Evolutionary conservation across 768 basidiomycete genomes (phyloP), one percentile per base, ranked within the genome.

Genomic region (Suillus subalutaceus): DNA sequence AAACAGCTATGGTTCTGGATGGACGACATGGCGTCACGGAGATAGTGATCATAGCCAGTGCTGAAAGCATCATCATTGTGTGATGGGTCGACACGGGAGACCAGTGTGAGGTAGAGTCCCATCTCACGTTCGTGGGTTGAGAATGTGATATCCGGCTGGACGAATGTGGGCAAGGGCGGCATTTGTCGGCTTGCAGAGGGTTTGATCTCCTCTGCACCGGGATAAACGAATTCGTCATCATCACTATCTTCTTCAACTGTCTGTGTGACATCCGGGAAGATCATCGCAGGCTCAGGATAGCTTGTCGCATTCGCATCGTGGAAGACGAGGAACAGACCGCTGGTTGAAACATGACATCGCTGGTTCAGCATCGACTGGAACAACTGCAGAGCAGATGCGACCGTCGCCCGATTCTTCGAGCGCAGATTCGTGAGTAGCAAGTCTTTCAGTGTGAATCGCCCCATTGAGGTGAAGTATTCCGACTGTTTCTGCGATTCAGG

Each of bases 381-480:
- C 10, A 99, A 83, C 70, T 93, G 91, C 62, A 97, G 80, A 4
- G 94, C 93, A 12, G 93, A 87, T 0, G 90, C 89, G 1, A 85
- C 84, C 0, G 93, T 88, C 0, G 87, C 76, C 65, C 88, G 86
- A 12, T 84, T 85, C 63, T 80, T 80, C 6, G 93, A 94, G 30
- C 85, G 83, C 30, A 97, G 79, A 73, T 95, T 95, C 55, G 93
- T 85, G 59, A 93, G 72, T 9, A 99, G 79, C 41, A 98, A 84
- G 71, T 99, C 97, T 74, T 94, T 95, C 48, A 98, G 83, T 6
- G 94, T 96, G 80, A 95, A 98, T 20, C 95, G 87, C 15, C 91
- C 93, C 78, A 92, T 87, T 0, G 93, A 89, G 2, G 90, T 94
- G 75, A 94, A 92, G 78, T 97, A 97, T 69, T 88, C 89, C 1